A percentile compares a stretch with the other conserved stretches of the same genome.
These are phyloP conservation scores for Starmerella sp. DNA, from an alignment of 805 yeast species.

Conservation along the genomic window DNA sequence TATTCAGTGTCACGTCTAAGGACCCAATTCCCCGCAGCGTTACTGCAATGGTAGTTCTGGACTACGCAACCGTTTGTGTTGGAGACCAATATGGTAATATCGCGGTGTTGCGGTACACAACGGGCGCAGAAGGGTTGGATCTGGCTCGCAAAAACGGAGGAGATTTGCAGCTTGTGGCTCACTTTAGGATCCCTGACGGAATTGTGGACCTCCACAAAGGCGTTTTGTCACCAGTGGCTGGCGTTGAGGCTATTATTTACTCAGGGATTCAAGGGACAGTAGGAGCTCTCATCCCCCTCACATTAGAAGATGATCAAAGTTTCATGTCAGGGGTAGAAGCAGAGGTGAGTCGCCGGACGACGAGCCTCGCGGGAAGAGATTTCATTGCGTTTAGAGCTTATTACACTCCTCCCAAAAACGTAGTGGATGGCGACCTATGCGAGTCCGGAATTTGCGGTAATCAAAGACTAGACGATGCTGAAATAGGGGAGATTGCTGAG, in stretches of 20 bases:
- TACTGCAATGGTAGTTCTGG: conserved; percentile 50
- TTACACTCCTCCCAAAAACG: conserved; percentile 65
- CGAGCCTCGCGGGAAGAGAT: conserved; percentile 8
- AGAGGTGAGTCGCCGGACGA: conserved; percentile 22
- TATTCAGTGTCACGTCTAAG: conserved; percentile 53
- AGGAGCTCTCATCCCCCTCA: conserved; percentile 61
- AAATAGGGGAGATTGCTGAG: conserved; percentile 25
- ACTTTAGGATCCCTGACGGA: conserved; percentile 60
- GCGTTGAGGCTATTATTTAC: conserved; percentile 54
- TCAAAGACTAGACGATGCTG: conserved; percentile 19
- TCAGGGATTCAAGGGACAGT: conserved; percentile 73
- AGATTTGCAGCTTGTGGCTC: conserved; percentile 42
- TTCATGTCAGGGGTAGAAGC: conserved; percentile 48
- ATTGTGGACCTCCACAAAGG: conserved; percentile 50
- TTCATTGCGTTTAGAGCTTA: conserved; percentile 53
- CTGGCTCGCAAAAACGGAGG: conserved; percentile 35
- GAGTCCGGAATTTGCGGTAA: conserved; percentile 37
- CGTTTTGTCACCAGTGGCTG: conserved; percentile 43
- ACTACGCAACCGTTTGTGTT: conserved; percentile 62
- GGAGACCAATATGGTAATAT: conserved; percentile 85
- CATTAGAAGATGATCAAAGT: conserved; percentile 48
- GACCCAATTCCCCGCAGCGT: conserved; percentile 60
- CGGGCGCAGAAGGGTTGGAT: neutral
- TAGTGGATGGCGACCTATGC: conserved; percentile 80
- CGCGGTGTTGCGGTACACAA: conserved; percentile 42